A percentile compares a stretch with the other conserved stretches of the same genome.
phyloP scores from a whole-genome alignment of 805 yeast species.

The Nakazawaea siamensis region DNA sequence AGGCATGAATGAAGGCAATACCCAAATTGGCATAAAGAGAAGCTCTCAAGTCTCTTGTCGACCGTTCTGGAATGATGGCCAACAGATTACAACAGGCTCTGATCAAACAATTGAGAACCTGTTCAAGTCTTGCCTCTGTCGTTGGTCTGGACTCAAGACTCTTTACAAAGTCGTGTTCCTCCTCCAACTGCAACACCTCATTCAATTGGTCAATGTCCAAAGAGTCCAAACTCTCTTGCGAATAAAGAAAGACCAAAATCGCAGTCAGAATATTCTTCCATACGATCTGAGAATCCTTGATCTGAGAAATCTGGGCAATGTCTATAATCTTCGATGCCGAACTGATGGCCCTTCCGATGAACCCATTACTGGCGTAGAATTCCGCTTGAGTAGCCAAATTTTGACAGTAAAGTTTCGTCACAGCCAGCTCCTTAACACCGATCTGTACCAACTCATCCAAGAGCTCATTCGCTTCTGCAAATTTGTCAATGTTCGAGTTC shows the following conservation, averaged over 20 bases:
- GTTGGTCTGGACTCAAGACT: neutral
- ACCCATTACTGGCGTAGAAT: conserved; percentile 48
- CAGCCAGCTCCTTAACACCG: conserved; percentile 40
- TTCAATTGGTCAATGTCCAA: conserved; percentile 41
- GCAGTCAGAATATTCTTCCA: conserved; percentile 66
- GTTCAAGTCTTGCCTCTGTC: neutral
- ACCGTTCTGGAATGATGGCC: conserved; percentile 23
- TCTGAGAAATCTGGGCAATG: too few species aligned
- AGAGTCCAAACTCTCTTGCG: conserved; percentile 42
- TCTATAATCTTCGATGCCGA: conserved; percentile 29
- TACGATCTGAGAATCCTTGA: conserved; percentile 34
- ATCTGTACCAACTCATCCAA: conserved; percentile 32
- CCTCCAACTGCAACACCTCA: conserved; percentile 13
- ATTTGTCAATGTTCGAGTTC: conserved; percentile 56
- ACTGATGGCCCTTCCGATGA: conserved; percentile 56
- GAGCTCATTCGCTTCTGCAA: conserved; percentile 45
- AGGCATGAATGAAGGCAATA: conserved; percentile 45
- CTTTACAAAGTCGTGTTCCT: conserved; percentile 8
- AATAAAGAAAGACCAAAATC: conserved; percentile 39
- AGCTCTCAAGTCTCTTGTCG: conserved; percentile 44
- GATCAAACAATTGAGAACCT: neutral
- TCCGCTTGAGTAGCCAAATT: conserved; percentile 47
- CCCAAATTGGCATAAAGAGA: conserved; percentile 65
- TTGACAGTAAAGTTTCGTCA: conserved; percentile 20
- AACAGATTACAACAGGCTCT: too few species aligned